Conservation (phyloP, 768 basidiomycete species). For the Russula lepida region DNA sequence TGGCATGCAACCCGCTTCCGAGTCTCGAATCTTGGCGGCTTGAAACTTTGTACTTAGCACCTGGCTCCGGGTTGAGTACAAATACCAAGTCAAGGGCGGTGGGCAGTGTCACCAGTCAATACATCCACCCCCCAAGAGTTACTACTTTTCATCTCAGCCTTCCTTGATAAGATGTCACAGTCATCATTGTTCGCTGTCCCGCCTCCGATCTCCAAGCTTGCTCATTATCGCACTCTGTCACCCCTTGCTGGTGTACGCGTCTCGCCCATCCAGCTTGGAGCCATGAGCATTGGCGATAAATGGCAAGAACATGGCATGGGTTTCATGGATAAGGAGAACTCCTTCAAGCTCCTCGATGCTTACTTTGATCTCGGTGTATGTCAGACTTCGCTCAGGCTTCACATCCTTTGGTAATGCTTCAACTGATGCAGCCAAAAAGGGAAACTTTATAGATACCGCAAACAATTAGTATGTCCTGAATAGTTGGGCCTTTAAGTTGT, state of each 20-base stretch:
- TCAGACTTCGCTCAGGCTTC: neutral
- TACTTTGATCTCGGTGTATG: conserved; percentile 28
- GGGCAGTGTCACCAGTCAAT: neutral
- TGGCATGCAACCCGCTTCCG: too few species aligned
- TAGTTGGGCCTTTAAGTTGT: neutral
- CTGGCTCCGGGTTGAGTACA: neutral
- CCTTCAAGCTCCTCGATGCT: conserved; percentile 35
- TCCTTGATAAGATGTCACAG: neutral
- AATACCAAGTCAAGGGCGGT: neutral
- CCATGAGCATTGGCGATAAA: conserved; percentile 33
- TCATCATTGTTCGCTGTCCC: neutral
- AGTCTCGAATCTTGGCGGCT: too few species aligned
- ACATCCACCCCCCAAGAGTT: neutral
- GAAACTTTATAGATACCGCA: conserved; percentile 31
- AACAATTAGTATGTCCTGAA: conserved; percentile 27
- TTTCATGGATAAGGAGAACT: conserved; percentile 29
- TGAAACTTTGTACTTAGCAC: neutral
- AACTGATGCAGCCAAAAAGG: neutral
- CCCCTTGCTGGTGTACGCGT: conserved; percentile 32
- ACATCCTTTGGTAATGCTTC: too few species aligned
- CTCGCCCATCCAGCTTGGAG: conserved; percentile 33
- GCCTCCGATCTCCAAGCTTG: conserved; percentile 24
- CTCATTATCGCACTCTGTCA: conserved; percentile 28
- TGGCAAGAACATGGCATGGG: conserved; percentile 29
- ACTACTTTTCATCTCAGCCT: neutral